phyloP scores from a whole-genome alignment of 345 rosid species.

The Syzygium aqueum region DNA sequence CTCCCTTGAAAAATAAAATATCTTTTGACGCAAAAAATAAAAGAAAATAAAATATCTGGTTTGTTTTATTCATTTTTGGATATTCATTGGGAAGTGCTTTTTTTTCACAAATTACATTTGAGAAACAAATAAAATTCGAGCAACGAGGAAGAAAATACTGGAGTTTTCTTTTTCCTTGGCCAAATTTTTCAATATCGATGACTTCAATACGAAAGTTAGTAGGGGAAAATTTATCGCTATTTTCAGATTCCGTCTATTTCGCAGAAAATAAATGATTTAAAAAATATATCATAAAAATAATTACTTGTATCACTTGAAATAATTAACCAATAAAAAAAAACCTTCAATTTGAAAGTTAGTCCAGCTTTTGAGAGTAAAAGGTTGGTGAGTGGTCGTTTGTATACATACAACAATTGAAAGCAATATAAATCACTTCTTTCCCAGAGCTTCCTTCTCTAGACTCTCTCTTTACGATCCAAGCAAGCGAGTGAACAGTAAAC shows the following conservation, averaged over 20 bases:
- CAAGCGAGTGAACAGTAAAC: neutral
- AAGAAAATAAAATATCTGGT: neutral
- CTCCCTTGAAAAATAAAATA: neutral
- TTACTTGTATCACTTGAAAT: no score
- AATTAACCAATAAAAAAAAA: no score
- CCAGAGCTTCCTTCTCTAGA: no score
- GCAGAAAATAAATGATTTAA: no score
- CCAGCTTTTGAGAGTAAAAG: no score
- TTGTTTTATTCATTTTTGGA: neutral
- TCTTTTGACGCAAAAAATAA: neutral
- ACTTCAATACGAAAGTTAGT: neutral
- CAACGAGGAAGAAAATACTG: neutral
- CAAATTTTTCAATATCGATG: neutral
- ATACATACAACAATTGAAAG: no score
- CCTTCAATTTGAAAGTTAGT: no score
- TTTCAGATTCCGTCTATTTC: no score
- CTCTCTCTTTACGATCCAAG: no score
- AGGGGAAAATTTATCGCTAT: neutral
- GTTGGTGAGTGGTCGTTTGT: no score
- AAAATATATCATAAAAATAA: no score
- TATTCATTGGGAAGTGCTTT: neutral
- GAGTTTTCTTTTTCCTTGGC: neutral
- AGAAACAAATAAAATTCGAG: neutral
- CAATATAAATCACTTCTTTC: no score
- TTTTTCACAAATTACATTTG: neutral